These are phyloP conservation scores for Venturia nashicola DNA, from an alignment of 2,329 filamentous ascomycete species.

Conservation along the genomic window DNA sequence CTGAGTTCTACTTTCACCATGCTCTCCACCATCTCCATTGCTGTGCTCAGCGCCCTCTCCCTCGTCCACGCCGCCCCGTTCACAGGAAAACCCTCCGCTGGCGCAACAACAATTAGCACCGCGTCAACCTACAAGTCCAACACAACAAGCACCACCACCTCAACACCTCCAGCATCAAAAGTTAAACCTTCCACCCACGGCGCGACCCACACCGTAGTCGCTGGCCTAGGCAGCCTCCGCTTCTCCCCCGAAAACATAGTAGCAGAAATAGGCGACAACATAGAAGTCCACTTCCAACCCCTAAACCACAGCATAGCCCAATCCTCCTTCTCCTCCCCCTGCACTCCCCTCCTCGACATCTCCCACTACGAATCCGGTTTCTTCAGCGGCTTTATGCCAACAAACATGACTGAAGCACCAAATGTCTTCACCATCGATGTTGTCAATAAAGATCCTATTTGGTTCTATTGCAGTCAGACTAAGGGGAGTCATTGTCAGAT, in stretches of 20 bases:
- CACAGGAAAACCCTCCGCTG: neutral
- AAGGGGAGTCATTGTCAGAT: slow-evolving; percentile 8
- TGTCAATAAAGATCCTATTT: slow-evolving; percentile 6
- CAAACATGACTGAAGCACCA: slow-evolving; percentile 24
- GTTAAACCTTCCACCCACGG: slow-evolving; percentile 7
- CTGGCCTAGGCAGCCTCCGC: slow-evolving; percentile 1
- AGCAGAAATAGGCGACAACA: slow-evolving; percentile 7
- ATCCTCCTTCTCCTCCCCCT: slow-evolving; percentile 7
- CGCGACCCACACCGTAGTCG: slow-evolving; percentile 6
- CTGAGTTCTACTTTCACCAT: neutral
- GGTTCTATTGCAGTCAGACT: slow-evolving; percentile 32
- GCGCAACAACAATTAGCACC: neutral
- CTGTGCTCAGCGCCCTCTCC: neutral
- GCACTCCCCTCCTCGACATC: slow-evolving; percentile 3
- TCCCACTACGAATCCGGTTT: slow-evolving; percentile 25
- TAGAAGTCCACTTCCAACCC: slow-evolving; percentile 9
- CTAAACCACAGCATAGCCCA: slow-evolving; percentile 9
- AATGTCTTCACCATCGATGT: slow-evolving; percentile 9
- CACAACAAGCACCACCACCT: neutral
- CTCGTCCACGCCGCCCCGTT: neutral
- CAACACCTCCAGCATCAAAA: slow-evolving; percentile 6
- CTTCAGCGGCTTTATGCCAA: slow-evolving; percentile 9
- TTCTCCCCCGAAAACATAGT: slow-evolving; percentile 9
- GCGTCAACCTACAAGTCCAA: neutral
- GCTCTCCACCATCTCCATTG: neutral